A percentile compares a stretch with the other conserved stretches of the same genome.
Conservation (phyloP, 108 stramenopile genomes). For the Skeletonema marinoi region DNA sequence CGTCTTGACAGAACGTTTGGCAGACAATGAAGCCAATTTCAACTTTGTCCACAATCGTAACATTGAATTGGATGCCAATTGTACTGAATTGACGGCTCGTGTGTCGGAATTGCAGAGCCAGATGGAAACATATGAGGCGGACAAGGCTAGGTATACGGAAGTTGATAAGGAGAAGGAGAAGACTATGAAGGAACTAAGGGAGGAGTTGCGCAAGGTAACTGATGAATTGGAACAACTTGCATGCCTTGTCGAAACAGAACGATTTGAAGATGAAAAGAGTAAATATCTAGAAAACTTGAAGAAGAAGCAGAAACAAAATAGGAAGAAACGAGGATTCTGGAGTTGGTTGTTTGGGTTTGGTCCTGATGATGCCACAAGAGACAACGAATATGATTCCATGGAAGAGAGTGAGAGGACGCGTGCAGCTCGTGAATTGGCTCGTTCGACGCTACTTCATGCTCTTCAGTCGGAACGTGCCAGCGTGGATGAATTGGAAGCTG, state of each 20-base stretch:
- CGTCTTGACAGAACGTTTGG: slow-evolving; percentile 74
- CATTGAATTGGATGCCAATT: slow-evolving; percentile 69
- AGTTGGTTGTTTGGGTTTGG: slow-evolving; percentile 54
- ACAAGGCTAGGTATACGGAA: slow-evolving; percentile 32
- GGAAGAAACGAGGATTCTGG: slow-evolving; percentile 48
- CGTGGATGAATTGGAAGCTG: slow-evolving; percentile 75
- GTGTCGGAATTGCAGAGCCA: slow-evolving; percentile 52
- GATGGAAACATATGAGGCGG: slow-evolving; percentile 42
- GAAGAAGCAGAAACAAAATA: slow-evolving; percentile 26
- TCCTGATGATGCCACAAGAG: neutral
- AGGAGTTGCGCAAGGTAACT: slow-evolving; percentile 35
- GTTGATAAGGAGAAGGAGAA: slow-evolving; percentile 11
- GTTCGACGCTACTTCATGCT: slow-evolving; percentile 72
- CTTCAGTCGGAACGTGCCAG: slow-evolving; percentile 75
- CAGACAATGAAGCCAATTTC: slow-evolving; percentile 61
- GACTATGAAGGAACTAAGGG: slow-evolving; percentile 18
- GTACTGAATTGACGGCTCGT: slow-evolving; percentile 50
- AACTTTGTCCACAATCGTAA: slow-evolving; percentile 61
- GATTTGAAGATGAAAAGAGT: slow-evolving; percentile 56
- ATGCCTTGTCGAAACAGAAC: slow-evolving; percentile 46
- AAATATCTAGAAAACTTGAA: slow-evolving; percentile 37
- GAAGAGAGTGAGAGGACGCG: slow-evolving; percentile 51
- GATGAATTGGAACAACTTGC: slow-evolving; percentile 55
- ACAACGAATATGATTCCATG: slow-evolving; percentile 14
- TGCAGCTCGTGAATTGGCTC: slow-evolving; percentile 65